Evolutionary conservation across 1,284 basidiomycete species (phyloP).

Genomic region (Pseudozyma sp.): DNA sequence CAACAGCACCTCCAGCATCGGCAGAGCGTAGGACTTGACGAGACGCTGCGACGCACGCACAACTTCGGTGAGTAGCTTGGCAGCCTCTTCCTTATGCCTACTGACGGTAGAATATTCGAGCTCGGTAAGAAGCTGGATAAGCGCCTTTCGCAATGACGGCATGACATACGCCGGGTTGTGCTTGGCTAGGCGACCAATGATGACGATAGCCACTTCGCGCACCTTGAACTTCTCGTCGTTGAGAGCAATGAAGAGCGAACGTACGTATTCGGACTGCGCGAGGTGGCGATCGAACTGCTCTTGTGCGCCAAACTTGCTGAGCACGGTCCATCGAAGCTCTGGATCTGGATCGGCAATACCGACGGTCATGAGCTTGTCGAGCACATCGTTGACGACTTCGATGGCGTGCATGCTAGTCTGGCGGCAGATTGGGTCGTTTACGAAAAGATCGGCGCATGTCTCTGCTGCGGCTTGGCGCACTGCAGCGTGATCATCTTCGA

Average conservation of each 20-base stretch:
- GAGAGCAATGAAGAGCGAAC: slow-evolving; percentile 94
- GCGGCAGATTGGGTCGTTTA: slow-evolving; percentile 94
- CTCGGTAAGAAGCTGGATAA: slow-evolving; percentile 96
- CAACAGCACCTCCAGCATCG: slow-evolving; percentile 91
- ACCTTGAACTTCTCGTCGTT: slow-evolving; percentile 98
- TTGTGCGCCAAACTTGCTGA: slow-evolving; percentile 87
- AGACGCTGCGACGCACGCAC: slow-evolving; percentile 83
- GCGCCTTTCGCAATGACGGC: slow-evolving; percentile 93
- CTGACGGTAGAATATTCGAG: slow-evolving; percentile 93
- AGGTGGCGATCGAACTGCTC: slow-evolving; percentile 97
- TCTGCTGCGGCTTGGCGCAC: slow-evolving; percentile 90
- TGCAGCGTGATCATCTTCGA: slow-evolving; percentile 91
- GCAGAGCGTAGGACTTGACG: slow-evolving; percentile 96
- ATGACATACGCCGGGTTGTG: slow-evolving; percentile 99
- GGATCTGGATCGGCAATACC: slow-evolving; percentile 89
- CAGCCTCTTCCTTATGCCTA: slow-evolving; percentile 77
- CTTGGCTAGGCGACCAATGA: slow-evolving; percentile 92
- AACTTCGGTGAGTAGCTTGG: slow-evolving; percentile 65
- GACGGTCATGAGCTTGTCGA: slow-evolving; percentile 95
- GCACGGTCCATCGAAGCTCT: slow-evolving; percentile 72
- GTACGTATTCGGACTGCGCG: slow-evolving; percentile 97
- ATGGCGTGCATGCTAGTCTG: slow-evolving; percentile 96
- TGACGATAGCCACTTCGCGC: slow-evolving; percentile 85
- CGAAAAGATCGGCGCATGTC: slow-evolving; percentile 88
- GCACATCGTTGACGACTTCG: slow-evolving; percentile 95